Percentiles rank a stretch among this genome's conserved stretches.
Conservation (phyloP, 2,329 filamentous ascomycete species). For the Thelonectria olida region DNA sequence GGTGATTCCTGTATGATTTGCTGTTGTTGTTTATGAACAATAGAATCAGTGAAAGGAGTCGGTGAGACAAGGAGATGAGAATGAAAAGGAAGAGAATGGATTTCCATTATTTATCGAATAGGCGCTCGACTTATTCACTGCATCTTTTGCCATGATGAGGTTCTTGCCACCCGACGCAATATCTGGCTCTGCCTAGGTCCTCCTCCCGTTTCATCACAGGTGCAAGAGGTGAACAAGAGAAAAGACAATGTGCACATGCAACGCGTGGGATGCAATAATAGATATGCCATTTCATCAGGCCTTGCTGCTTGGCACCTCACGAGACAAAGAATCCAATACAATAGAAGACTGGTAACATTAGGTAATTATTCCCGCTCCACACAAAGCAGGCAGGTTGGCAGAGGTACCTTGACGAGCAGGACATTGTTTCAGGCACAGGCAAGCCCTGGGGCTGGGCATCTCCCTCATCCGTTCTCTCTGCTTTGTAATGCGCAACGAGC, state of each 20-base stretch:
- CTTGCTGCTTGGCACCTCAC: too few relatives aligned
- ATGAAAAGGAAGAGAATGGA: not conserved
- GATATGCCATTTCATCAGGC: too few relatives aligned
- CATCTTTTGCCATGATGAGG: too few relatives aligned
- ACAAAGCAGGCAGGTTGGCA: not conserved
- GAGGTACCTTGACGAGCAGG: not conserved
- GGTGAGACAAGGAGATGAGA: not conserved
- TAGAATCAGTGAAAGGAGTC: not conserved
- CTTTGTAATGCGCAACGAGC: conserved; percentile 17
- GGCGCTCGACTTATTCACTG: not conserved
- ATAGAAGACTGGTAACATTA: too few relatives aligned
- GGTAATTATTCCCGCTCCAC: too few relatives aligned
- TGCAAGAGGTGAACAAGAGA: too few relatives aligned
- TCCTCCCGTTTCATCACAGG: not conserved
- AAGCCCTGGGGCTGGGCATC: not conserved
- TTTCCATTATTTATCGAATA: not conserved
- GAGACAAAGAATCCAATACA: too few relatives aligned
- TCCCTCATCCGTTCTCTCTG: not conserved
- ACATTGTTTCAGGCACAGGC: conserved; percentile 20
- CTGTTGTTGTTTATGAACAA: not conserved
- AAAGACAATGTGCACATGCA: too few relatives aligned
- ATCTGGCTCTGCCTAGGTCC: not conserved
- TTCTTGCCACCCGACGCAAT: not conserved
- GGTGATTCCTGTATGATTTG: not conserved
- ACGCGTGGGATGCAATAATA: too few relatives aligned